A percentile compares a stretch with the other conserved stretches of the same genome.
Evolutionary conservation across 345 rosid species (phyloP).

Genomic region (Lepidium aucheri): DNA sequence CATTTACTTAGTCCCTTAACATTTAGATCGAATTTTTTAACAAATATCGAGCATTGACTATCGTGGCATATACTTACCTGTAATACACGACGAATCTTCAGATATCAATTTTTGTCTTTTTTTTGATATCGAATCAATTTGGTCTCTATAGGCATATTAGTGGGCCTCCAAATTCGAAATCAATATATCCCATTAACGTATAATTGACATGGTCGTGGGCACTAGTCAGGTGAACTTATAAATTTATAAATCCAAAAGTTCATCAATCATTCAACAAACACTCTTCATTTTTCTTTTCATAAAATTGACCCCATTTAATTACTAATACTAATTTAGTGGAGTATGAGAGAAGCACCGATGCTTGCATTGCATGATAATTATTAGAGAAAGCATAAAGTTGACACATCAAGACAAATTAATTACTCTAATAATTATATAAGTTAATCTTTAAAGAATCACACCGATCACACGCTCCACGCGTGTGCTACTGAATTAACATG

Average conservation of each 20-base stretch:
- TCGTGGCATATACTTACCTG: neutral
- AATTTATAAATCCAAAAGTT: neutral
- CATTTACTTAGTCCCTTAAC: neutral
- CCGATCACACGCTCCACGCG: no score
- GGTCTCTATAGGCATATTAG: neutral
- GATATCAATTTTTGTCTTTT: neutral
- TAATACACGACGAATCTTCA: neutral
- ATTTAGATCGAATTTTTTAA: neutral
- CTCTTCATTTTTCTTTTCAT: neutral
- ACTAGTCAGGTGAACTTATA: neutral
- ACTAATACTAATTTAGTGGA: neutral
- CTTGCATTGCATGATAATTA: no score
- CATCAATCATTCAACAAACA: neutral
- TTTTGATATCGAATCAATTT: neutral
- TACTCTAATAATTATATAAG: neutral
- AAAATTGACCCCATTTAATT: neutral
- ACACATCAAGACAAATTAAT: neutral
- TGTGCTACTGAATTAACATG: no score
- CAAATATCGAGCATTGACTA: neutral
- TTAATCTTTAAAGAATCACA: neutral
- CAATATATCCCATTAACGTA: neutral
- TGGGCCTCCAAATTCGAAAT: neutral
- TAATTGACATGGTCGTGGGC: conserved; percentile 12
- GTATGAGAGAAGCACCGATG: neutral
- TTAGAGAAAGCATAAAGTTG: neutral